Evolutionary conservation across 805 yeast genomes (phyloP), one percentile per base, ranked within the genome.

Genomic region (Teunomyces lycoperdinae): DNA sequence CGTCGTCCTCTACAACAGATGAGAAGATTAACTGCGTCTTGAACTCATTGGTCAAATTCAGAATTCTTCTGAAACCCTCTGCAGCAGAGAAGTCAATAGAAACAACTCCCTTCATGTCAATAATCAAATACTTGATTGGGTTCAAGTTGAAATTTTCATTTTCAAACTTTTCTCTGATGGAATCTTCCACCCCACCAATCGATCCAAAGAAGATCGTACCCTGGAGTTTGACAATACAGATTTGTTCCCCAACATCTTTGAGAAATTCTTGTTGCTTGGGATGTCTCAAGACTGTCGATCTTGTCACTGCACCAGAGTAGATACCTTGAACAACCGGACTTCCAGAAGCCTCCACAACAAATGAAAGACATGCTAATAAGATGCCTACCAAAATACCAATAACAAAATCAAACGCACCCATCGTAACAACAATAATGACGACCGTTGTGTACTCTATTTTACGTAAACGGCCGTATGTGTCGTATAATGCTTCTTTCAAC

Each of bases 401-500:
- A 8, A 94, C 98, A 64, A 94, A 94, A 68, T 94, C 99, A 78
- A 89, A 85, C 1, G 87, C 84, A 3, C 98, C 98, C 98, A 94
- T 94, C 0, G 91, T 85, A 28, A 89, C 68, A n/a, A 95, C 96
- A 56, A 94, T 94, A 6, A 85, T 82, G 8, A 87, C 65, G 49
- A 94, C 85, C 2, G 99, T 94, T 29, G 80, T 56, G 63, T 94
- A 94, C 65, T 94, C 99, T 56, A 88, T 85, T 20, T 66, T 73
- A 32, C 83, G 76, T 42, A 92, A 77, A 52, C 85, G 80, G 3
- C 92, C 94, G 67, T 79, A 77, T 0, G 98, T 89, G 63, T 94
- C 98, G 56, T 79, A 80, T 6, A 94, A 60, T 0, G 97, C 88
- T 65, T 94, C 99, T 47, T 85, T 83, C 54, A 94, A 64, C 45